Evolutionary conservation across 352 stramenopile species (phyloP).

Genomic region (Phytophthora chlamydospora): DNA sequence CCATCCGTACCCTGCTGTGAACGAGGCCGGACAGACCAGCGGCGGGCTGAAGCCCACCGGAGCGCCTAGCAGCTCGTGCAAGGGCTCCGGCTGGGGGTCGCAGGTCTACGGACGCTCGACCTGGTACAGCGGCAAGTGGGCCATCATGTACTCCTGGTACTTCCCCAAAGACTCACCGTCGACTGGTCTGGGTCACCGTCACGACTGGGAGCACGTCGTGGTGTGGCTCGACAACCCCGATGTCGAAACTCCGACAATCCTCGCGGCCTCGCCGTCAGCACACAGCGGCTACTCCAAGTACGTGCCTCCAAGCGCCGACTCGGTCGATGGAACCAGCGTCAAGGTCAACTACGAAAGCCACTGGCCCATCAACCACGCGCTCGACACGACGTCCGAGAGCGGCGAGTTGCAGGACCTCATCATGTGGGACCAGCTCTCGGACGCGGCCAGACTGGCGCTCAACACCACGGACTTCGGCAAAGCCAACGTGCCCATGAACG

Average conservation of each 20-base stretch:
- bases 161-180: slow-evolving; percentile 51
- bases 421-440: slow-evolving; percentile 32
- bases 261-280: slow-evolving; percentile 6
- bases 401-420: slow-evolving; percentile 27
- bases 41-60: slow-evolving; percentile 38
- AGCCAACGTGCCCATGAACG: slow-evolving; percentile 38
- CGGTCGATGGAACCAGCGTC: slow-evolving; percentile 19
- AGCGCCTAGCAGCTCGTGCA: slow-evolving; percentile 33
- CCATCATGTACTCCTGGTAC: slow-evolving; percentile 53
- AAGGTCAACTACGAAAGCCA: slow-evolving; percentile 17
- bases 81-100: slow-evolving; percentile 30
- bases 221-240: slow-evolving; percentile 43
- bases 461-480: slow-evolving; percentile 19
- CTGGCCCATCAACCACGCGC: slow-evolving; percentile 21
- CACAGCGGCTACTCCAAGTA: slow-evolving; percentile 27
- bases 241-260: slow-evolving; percentile 5
- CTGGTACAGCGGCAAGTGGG: slow-evolving; percentile 30
- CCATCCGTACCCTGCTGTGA: slow-evolving; percentile 40
- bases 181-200: slow-evolving; percentile 38
- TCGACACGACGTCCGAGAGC: slow-evolving; percentile 14
- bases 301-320: slow-evolving; percentile 12
- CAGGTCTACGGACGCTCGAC: slow-evolving; percentile 32
- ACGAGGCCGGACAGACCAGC: slow-evolving; percentile 33
- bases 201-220: slow-evolving; percentile 54
- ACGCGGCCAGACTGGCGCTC: slow-evolving; percentile 24